A percentile compares a stretch with the other conserved stretches of the same genome.
These are phyloP conservation scores for Cryptosporidium sp. DNA, from an alignment of 169 alveolate genomes.

Conservation along the genomic window DNA sequence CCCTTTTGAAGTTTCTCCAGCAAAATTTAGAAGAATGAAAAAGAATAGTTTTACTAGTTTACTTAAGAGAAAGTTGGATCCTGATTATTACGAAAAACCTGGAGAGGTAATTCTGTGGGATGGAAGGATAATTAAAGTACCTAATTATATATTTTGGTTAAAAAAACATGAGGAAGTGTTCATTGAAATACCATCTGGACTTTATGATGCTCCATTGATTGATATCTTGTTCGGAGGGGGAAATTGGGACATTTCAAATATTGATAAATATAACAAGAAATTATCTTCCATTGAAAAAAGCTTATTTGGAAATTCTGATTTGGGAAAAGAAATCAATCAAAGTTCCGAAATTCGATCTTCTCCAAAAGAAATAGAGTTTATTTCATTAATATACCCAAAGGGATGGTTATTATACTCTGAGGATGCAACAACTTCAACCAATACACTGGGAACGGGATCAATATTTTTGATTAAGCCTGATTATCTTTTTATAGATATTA, in stretches of 20 bases:
- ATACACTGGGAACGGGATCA: constrained; percentile 51
- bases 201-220: constrained; percentile 30
- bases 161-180: constrained; percentile 42
- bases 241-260: constrained; percentile 5
- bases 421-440: constrained; percentile 48
- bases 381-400: constrained; percentile 27
- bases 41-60: not conserved
- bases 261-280: not conserved
- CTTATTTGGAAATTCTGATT: not conserved
- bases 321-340: not conserved
- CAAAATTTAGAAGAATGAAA: constrained; percentile 1
- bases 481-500: constrained; percentile 22
- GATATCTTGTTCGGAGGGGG: constrained; percentile 37
- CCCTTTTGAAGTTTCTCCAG: constrained; percentile 45
- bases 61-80: constrained; percentile 1
- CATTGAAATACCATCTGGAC: constrained; percentile 46
- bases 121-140: constrained; percentile 20
- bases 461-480: constrained; percentile 63
- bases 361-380: constrained; percentile 3
- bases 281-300: not conserved
- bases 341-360: not conserved
- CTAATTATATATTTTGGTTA: constrained; percentile 60
- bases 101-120: constrained; percentile 62
- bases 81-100: constrained; percentile 35
- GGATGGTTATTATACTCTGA: constrained; percentile 60